These are phyloP conservation scores for Abrus pulchellus DNA, from an alignment of 306 rosid genomes.

Conservation along the genomic window DNA sequence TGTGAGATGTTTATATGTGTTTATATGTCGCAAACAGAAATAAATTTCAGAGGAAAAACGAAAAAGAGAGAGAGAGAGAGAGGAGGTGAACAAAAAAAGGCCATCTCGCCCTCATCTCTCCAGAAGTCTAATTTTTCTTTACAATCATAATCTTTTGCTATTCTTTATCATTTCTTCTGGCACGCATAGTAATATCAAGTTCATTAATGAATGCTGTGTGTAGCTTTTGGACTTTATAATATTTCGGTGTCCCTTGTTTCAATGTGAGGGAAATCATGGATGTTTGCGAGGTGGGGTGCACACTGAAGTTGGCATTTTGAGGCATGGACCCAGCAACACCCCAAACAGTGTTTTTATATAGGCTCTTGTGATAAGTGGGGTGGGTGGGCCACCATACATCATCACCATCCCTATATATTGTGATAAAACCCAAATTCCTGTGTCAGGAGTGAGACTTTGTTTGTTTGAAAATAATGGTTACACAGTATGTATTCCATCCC, in stretches of 20 bases:
- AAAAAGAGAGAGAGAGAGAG: background rate
- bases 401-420: conserved; percentile 36
- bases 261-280: conserved; percentile 57
- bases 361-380: conserved; percentile 32
- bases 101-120: conserved; percentile 46
- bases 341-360: conserved; percentile 27
- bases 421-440: conserved; percentile 47
- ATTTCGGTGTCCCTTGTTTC: conserved; percentile 36
- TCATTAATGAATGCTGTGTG: conserved; percentile 39
- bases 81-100: conserved; percentile 1
- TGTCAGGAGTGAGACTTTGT: conserved; percentile 36
- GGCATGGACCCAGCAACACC: conserved; percentile 43
- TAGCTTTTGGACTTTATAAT: conserved; percentile 32
- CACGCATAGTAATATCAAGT: conserved; percentile 39
- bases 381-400: conserved; percentile 40
- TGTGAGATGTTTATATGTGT: conserved; percentile 64
- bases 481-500: background rate
- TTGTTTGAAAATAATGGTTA: background rate
- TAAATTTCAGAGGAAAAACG: conserved; percentile 20
- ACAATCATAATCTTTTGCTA: conserved; percentile 14
- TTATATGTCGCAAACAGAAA: conserved; percentile 61
- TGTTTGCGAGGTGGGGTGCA: conserved; percentile 57
- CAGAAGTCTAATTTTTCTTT: background rate
- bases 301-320: conserved; percentile 36
- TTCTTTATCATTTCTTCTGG: conserved; percentile 13